Evolutionary conservation across 441 rosid genomes (phyloP), one percentile per base, ranked within the genome.

Genomic region (Gossypium lobatum): DNA sequence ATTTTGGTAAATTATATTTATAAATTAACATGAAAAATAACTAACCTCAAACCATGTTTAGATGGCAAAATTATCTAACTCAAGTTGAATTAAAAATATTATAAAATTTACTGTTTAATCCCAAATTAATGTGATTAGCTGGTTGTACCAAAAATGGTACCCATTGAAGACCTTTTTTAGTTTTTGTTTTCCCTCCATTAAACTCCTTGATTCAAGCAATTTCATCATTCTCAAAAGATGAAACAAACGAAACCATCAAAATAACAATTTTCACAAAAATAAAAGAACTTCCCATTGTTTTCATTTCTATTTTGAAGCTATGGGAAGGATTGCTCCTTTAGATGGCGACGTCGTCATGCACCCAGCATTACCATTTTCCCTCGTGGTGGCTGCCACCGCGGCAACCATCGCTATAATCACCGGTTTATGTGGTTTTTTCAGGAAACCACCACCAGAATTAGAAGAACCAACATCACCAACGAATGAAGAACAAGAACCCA

Each of bases 381-480:
- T 81, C 60, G 17, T 79, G 4, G 31, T 70, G 10, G 81, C 79
- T 11, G 77, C 76, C 18, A 61, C 39, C 75, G 85, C 80, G 0
- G 68, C 84, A 2, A 71, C 78, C 2, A 52, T 80, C 18, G 82
- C 86, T 34, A 73, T 85, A 61, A 76, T 84, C 76, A 77, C 82
- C 3, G 70, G 80, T 8, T 64, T 89, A 10, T 91, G 96, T 13
- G 84, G 87, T 23, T 74, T 83, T 2, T 37, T 76, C 37, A 75
- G 64, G 58, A 79, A 74, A 79, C 2, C 80, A 17, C 8, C 66
- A 17, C 37, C 78, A 0, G 14, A 31, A 1, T 59, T 25, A 17
- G 60, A 46, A 7, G 72, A 23, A 53, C 23, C 14, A 10, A 20
- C 61, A 57, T 14, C 14, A 1, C n/a, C n/a, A 25, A 4, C 17